Conservation (phyloP, 495 filamentous ascomycete genomes). For the Penicillium egyptiacum region DNA sequence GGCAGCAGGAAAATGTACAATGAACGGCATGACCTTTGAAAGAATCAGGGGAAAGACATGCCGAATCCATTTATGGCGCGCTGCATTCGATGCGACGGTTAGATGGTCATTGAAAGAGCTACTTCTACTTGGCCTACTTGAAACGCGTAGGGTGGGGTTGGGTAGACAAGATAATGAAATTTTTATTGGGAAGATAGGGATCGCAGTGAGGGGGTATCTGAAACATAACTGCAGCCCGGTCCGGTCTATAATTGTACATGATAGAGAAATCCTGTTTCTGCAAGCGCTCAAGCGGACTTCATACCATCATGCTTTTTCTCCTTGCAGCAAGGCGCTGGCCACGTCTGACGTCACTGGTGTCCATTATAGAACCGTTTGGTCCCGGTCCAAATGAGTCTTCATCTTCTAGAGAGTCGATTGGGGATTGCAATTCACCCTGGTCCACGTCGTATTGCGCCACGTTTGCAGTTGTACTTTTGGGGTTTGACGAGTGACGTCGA, state of each 20-base stretch:
- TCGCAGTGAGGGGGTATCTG: constrained; percentile 26
- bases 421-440: constrained; percentile 7
- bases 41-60: not conserved
- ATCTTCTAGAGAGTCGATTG: constrained; percentile 31
- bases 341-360: constrained; percentile 23
- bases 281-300: constrained; percentile 8
- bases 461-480: constrained; percentile 18
- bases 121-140: not conserved
- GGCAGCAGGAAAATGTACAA: not conserved
- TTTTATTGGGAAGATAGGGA: constrained; percentile 2
- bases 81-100: not conserved
- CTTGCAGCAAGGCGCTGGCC: constrained; percentile 41
- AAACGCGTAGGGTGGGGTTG: not conserved
- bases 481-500: constrained; percentile 44
- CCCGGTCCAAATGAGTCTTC: constrained; percentile 13
- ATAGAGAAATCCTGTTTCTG: constrained; percentile 2
- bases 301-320: constrained; percentile 56
- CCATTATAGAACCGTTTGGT: constrained; percentile 9
- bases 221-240: constrained; percentile 18
- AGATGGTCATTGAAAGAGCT: not conserved
- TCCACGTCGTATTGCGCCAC: constrained; percentile 11
- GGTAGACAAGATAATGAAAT: constrained; percentile 1
- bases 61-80: not conserved
- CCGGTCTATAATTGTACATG: constrained; percentile 17
- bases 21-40: constrained; percentile 1